phyloP scores from a whole-genome alignment of 176 grass and related monocot species.

The Lolium rigidum region DNA sequence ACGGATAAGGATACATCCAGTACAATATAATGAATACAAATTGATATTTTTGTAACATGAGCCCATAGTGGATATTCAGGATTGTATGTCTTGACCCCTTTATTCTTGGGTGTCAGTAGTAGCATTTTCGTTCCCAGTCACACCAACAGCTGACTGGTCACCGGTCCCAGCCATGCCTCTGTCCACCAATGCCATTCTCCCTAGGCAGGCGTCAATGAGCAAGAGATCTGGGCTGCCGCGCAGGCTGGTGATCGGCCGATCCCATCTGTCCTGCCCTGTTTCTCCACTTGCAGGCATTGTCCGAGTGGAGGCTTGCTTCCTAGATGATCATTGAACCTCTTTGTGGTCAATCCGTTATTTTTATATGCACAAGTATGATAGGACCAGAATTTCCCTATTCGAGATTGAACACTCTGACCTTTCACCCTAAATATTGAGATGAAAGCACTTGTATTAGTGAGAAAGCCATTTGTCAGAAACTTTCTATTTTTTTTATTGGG shows the following conservation, averaged over 20 bases:
- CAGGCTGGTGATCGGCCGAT: background rate
- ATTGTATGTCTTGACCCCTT: background rate
- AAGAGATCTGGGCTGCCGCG: background rate
- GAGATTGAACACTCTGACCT: background rate
- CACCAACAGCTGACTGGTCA: background rate
- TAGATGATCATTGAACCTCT: background rate
- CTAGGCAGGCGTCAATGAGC: background rate
- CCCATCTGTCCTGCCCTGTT: background rate
- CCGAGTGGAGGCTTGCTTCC: background rate
- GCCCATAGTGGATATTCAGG: background rate
- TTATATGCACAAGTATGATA: background rate
- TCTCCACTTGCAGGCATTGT: background rate
- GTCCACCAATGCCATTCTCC: background rate
- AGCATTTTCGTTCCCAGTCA: background rate
- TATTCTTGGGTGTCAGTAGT: background rate
- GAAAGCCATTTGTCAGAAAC: background rate
- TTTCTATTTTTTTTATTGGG: background rate
- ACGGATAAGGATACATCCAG: background rate
- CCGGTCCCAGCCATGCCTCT: background rate
- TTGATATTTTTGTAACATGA: background rate
- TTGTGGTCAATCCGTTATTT: background rate
- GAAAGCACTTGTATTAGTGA: background rate
- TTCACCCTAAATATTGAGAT: background rate
- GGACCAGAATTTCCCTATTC: background rate
- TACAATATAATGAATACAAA: background rate